phyloP scores from a whole-genome alignment of 441 rosid species.

The Corymbia calophylla region DNA sequence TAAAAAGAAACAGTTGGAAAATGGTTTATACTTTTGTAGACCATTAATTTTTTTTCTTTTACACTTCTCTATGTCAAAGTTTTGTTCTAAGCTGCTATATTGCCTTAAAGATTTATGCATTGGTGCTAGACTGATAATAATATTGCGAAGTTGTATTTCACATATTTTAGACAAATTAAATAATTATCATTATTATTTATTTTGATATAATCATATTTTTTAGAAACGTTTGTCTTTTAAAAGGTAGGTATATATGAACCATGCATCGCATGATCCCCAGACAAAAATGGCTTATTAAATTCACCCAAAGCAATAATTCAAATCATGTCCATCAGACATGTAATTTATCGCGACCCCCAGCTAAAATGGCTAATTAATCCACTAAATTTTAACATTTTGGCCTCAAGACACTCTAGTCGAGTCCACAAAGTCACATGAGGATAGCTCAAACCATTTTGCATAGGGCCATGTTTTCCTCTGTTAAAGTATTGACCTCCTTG shows the following conservation, averaged over 20 bases:
- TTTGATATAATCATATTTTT: background rate
- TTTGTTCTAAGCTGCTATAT: background rate
- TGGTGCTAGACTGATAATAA: background rate
- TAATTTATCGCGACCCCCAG: background rate
- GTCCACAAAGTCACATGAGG: too few species aligned
- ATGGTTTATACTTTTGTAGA: background rate
- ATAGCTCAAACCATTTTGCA: background rate
- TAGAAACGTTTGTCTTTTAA: background rate
- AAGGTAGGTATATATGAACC: background rate
- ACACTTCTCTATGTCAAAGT: background rate
- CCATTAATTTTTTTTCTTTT: background rate
- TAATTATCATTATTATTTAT: background rate
- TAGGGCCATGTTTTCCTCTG: background rate
- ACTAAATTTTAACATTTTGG: too few species aligned
- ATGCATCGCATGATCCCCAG: background rate
- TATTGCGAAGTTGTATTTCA: background rate
- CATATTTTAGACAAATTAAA: background rate
- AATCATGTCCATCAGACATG: background rate
- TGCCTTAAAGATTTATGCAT: background rate
- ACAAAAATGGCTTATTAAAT: background rate
- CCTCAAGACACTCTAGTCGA: too few species aligned
- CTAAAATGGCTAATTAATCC: background rate
- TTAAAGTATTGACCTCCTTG: too few species aligned
- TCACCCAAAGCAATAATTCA: background rate
- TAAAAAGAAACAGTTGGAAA: background rate